Conservation (phyloP, 495 filamentous ascomycete species). For the Neurospora sp. region DNA sequence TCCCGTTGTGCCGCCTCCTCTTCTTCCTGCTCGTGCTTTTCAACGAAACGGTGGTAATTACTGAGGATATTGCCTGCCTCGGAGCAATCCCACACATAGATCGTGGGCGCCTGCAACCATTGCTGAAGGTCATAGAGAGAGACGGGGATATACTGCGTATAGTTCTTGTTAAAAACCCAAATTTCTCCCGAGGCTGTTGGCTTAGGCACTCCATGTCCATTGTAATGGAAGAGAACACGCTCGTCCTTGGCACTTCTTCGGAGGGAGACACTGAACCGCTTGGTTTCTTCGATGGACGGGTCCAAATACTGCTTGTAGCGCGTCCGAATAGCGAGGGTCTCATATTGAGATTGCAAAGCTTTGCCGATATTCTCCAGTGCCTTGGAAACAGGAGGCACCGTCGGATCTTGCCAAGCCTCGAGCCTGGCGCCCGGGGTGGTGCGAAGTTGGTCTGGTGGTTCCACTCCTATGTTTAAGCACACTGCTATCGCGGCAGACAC, state of each 20-base stretch:
- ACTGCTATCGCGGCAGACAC: constrained; percentile 89
- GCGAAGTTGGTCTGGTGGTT: constrained; percentile 90
- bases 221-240: constrained; percentile 92
- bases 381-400: constrained; percentile 65
- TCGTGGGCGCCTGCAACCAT: constrained; percentile 90
- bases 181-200: constrained; percentile 94
- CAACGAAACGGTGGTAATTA: constrained; percentile 87
- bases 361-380: constrained; percentile 93
- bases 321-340: constrained; percentile 84
- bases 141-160: constrained; percentile 97
- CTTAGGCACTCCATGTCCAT: constrained; percentile 95
- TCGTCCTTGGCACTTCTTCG: constrained; percentile 91
- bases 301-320: constrained; percentile 95
- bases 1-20: constrained; percentile 60
- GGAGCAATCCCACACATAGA: constrained; percentile 96
- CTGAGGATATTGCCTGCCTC: constrained; percentile 90
- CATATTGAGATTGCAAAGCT: constrained; percentile 87
- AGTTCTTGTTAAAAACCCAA: constrained; percentile 98
- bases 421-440: constrained; percentile 86
- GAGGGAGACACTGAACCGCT: constrained; percentile 84
- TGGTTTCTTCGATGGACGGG: constrained; percentile 91
- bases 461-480: constrained; percentile 94
- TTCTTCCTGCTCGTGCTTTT: constrained; percentile 86
- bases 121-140: constrained; percentile 91
- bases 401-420: constrained; percentile 96